Percentiles rank a stretch among this genome's conserved stretches.
Evolutionary conservation across 1,139 yeast species (phyloP).

Genomic region (Ashbya aceris): DNA sequence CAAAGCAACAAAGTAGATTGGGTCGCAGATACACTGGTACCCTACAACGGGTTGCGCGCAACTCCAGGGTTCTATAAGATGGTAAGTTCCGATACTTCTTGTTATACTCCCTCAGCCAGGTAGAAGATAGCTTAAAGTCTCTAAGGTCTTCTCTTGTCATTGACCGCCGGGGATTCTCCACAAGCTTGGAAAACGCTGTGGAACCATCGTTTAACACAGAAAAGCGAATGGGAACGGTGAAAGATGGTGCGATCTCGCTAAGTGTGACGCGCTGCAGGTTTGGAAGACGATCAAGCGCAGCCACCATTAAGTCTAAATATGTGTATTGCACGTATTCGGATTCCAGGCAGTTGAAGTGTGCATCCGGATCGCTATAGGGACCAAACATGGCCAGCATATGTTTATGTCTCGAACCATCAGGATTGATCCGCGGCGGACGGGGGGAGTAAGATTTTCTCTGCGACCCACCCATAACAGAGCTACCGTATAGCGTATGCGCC

Average conservation of each 20-base stretch:
- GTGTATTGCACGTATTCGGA: constrained; percentile 23
- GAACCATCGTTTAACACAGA: constrained; percentile 29
- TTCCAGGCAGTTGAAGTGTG: constrained; percentile 15
- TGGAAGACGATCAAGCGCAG: constrained; percentile 32
- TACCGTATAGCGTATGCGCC: too few relatives aligned
- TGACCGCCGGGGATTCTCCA: constrained; percentile 27
- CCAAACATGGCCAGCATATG: too few relatives aligned
- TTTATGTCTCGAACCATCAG: too few relatives aligned
- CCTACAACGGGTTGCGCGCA: constrained; percentile 16
- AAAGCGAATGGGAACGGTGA: constrained; percentile 38
- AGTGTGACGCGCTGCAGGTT: constrained; percentile 30
- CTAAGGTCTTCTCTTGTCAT: constrained; percentile 25
- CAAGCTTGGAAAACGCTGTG: constrained; percentile 25
- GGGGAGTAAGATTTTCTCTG: too few relatives aligned
- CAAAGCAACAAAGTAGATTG: constrained; percentile 35
- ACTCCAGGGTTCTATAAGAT: constrained; percentile 21
- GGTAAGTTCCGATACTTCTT: constrained; percentile 21
- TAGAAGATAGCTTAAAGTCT: constrained; percentile 22
- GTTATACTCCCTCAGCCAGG: constrained; percentile 24
- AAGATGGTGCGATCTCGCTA: constrained; percentile 43
- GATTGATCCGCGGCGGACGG: too few relatives aligned
- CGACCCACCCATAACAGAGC: too few relatives aligned
- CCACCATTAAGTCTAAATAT: constrained; percentile 33
- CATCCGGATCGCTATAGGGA: background rate
- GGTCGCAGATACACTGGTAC: constrained; percentile 31